Conservation (phyloP, 768 basidiomycete genomes). For the Lentinula aciculospora region DNA sequence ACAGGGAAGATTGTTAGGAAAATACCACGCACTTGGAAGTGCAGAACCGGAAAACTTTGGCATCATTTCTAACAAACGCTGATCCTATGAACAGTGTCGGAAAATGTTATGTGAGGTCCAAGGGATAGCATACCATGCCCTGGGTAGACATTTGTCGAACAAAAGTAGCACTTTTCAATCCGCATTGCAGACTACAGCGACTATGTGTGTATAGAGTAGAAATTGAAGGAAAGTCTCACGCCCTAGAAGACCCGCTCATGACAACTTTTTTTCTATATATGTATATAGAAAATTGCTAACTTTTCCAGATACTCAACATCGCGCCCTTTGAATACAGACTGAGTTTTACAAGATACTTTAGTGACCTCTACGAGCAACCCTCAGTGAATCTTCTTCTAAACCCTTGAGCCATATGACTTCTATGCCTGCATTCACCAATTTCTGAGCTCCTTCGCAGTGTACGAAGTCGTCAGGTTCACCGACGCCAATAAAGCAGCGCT, state of each 20-base stretch:
- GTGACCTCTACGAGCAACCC: slow-evolving; percentile 66
- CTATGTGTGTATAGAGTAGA: neutral
- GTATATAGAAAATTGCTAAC: no score
- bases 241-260: neutral
- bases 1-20: neutral
- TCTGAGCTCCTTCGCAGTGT: slow-evolving; percentile 79
- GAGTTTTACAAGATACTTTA: no score
- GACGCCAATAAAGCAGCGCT: slow-evolving; percentile 81
- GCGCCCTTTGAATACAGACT: neutral
- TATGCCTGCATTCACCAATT: slow-evolving; percentile 64
- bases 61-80: slow-evolving; percentile 96
- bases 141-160: slow-evolving; percentile 94
- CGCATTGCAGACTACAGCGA: slow-evolving; percentile 49
- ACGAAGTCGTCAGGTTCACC: slow-evolving; percentile 95
- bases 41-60: slow-evolving; percentile 97
- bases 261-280: no score
- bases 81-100: slow-evolving; percentile 43
- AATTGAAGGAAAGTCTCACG: neutral
- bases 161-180: slow-evolving; percentile 98
- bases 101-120: neutral
- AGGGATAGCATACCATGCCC: slow-evolving; percentile 66
- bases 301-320: neutral
- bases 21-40: slow-evolving; percentile 75
- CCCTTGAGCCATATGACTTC: slow-evolving; percentile 72
- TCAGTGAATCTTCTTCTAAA: slow-evolving; percentile 75